Evolutionary conservation across 208 protist genomes (phyloP), one percentile per base, ranked within the genome.

Genomic region (Trypanosoma boissoni): DNA sequence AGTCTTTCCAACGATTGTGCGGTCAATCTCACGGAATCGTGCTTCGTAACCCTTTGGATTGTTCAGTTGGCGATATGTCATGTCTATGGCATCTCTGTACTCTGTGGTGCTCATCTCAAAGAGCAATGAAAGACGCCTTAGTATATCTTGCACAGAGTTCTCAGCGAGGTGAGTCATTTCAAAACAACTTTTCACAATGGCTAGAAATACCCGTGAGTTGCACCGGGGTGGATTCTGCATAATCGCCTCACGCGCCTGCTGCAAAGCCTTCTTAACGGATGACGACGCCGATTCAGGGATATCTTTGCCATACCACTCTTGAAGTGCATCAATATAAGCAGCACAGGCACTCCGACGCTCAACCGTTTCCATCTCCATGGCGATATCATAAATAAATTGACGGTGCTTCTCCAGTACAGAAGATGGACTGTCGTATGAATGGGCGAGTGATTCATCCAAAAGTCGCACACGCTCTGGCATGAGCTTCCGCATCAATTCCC

Each of bases 21-120:
- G 67, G 39, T 90, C 83, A 31, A 90, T 70, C 7, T 74, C 74
- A 16, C 74, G 76, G 45, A 90, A 86, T 12, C 83, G 66, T 10
- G 73, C 76, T 53, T 90, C 76, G 51, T 90, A 86, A 63, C 84
- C 77, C 52, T 78, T 74, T n/a, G 74, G 66, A 55, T 69, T 64
- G 7, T 70, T 64, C 16, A 84, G 58, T 49, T 41, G 28, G 26
- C 75, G 73, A 57, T 80, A 76, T 57, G 74, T 46, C 29, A 56
- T 74, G 4, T 68, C 57, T 18, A 90, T 71, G 65, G 72, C 65
- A 44, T 75, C 64, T 51, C 76, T 72, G 49, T 76, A 75, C 27
- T 81, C 54, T 16, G 56, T 26, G 4, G 53, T 45, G 0, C 70
- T 66, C 8, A 86, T 68, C 14, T 60, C 50, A 50, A 83, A 86